Conservation (phyloP, 257 asterid genomes). For the Primulina huaijiensis region DNA sequence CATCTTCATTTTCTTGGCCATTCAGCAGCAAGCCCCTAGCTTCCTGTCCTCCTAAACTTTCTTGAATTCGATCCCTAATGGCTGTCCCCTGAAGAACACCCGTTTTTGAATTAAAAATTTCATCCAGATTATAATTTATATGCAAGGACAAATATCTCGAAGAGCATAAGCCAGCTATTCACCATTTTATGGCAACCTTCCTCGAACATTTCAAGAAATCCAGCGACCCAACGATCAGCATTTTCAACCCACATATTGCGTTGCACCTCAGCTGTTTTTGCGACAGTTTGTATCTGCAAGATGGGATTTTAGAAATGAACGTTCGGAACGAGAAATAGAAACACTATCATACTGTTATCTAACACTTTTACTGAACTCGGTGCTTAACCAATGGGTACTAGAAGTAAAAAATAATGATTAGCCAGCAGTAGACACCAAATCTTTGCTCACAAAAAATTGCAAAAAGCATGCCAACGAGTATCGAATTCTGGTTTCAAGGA, state of each 20-base stretch:
- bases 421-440: no score
- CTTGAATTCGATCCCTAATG: conserved; percentile 60
- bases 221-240: conserved; percentile 72
- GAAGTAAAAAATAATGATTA: no score
- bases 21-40: conserved; percentile 32
- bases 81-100: conserved; percentile 52
- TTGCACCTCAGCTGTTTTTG: conserved; percentile 59
- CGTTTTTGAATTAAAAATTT: background rate
- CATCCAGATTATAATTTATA: no score
- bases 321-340: no score
- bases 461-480: no score
- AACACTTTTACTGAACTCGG: no score
- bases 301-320: background rate
- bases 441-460: no score
- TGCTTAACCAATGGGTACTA: no score
- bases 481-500: no score
- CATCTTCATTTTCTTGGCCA: conserved; percentile 22
- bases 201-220: conserved; percentile 73
- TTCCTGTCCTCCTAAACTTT: conserved; percentile 45
- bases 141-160: background rate
- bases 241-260: conserved; percentile 70
- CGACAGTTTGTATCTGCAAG: conserved; percentile 65
- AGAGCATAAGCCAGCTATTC: conserved; percentile 23
- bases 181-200: conserved; percentile 78
- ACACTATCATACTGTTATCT: no score